Base-by-base conservation (phyloP, 352 stramenopile species). In the Pilasporangium apinafurcum region DNA sequence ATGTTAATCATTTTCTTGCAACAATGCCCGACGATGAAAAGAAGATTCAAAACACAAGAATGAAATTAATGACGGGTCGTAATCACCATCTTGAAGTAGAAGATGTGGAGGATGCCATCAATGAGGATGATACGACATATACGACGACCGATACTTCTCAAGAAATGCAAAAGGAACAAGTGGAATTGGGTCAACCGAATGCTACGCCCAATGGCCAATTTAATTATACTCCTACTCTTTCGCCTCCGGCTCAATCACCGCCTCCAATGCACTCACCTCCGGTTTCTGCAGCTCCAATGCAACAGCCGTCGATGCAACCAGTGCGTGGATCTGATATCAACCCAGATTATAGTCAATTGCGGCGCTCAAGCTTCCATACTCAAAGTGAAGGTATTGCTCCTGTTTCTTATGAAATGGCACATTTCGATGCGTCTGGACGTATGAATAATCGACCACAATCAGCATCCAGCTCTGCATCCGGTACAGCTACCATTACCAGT, bases 51-150 rank as follows among this genome's bases (percentile, higher is more conserved):
- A 96, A 95, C 50, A 77, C 68, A 26, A 59, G 78, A 16, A 93
- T 97, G 47, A 96, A 92, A 31, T 81, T 98, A 8, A 85, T 97
- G 70, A 90, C 92, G 31, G 92, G 92, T 20, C 72, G 92, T 54
- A 86, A 83, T 8, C 83, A 95, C 31, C 77, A 88, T 37, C 62
- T 96, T 17, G 74, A 92, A 52, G 73, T 95, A 26, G 78, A 88
- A 27, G 70, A 88, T 30, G 52, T 44, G 1, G 48, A 58, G 29
- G 59, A 58, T 10, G 37, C 42, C 13, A 22, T 48, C 29, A 27
- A 18, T 26, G 16, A 14, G 14, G 62, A 58, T 18, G 33, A 43
- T n/a, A n/a, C n/a, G n/a, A n/a, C n/a, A n/a, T n/a, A n/a, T n/a
- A n/a, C n/a, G n/a, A n/a, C n/a, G n/a, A n/a, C n/a, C n/a, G n/a